Percentiles rank a stretch among this genome's conserved stretches.
Conservation (phyloP, 352 stramenopile species). For the Plasmopara muralis region DNA sequence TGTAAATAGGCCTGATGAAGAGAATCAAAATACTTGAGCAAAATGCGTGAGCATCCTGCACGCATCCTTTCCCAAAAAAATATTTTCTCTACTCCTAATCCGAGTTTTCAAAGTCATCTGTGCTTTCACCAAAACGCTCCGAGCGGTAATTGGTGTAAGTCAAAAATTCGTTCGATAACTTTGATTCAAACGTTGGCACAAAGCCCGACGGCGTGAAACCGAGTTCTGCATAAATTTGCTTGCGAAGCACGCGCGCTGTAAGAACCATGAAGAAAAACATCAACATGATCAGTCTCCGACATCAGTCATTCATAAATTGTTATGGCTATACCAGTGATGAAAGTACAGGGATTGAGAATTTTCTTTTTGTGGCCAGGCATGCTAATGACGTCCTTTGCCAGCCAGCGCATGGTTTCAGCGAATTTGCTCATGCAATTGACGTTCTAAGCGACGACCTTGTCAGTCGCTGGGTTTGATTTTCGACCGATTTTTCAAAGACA, state of each 20-base stretch:
- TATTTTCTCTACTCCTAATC: slow-evolving; percentile 15
- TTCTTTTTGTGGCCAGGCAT: slow-evolving; percentile 25
- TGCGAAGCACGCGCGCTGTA: slow-evolving; percentile 41
- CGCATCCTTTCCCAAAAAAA: too few species aligned
- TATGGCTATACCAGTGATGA: slow-evolving; percentile 40
- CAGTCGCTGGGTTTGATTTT: not conserved
- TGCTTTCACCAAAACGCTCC: slow-evolving; percentile 38
- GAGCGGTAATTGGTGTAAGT: slow-evolving; percentile 57
- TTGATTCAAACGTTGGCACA: slow-evolving; percentile 45
- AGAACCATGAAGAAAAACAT: slow-evolving; percentile 9
- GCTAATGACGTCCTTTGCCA: slow-evolving; percentile 33
- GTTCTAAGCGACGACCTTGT: slow-evolving; percentile 22
- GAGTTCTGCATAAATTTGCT: slow-evolving; percentile 49
- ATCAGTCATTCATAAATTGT: not conserved
- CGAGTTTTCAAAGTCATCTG: slow-evolving; percentile 33
- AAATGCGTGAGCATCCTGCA: too few species aligned
- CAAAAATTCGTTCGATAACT: slow-evolving; percentile 56
- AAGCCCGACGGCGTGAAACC: slow-evolving; percentile 43
- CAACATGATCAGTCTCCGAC: not conserved
- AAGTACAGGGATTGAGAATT: slow-evolving; percentile 43
- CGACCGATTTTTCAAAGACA: not conserved
- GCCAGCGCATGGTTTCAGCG: slow-evolving; percentile 46
- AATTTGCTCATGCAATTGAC: slow-evolving; percentile 55
- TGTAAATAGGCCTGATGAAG: too few species aligned
- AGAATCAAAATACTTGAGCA: too few species aligned